These are phyloP conservation scores for Beauveria sp. DNA, from an alignment of 2,329 filamentous ascomycete genomes.

Conservation along the genomic window DNA sequence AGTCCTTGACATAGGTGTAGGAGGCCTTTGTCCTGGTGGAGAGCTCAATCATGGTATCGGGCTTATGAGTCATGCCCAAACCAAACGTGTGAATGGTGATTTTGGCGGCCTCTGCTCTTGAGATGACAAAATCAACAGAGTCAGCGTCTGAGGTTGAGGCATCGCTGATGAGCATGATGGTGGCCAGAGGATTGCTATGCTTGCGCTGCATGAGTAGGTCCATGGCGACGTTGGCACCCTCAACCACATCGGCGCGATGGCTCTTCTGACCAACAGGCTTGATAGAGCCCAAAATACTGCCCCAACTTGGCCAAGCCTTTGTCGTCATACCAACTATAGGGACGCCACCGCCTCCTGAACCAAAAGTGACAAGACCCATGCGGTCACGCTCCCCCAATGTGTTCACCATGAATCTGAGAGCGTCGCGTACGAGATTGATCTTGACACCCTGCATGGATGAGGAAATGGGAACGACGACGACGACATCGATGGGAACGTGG, in stretches of 20 bases:
- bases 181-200: constrained; percentile 88
- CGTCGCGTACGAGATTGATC: constrained; percentile 87
- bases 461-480: constrained; percentile 93
- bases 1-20: constrained; percentile 98
- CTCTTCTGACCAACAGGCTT: constrained; percentile 95
- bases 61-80: constrained; percentile 92
- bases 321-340: constrained; percentile 97
- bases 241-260: constrained; percentile 89
- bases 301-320: constrained; percentile 89
- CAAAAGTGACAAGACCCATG: constrained; percentile 96
- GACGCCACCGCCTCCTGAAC: constrained; percentile 85
- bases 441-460: constrained; percentile 99
- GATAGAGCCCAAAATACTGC: constrained; percentile 76
- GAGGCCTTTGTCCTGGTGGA: constrained; percentile 93
- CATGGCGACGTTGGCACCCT: constrained; percentile 97
- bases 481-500: constrained; percentile 89
- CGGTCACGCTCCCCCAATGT: constrained; percentile 87
- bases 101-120: constrained; percentile 92
- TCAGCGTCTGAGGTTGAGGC: constrained; percentile 90
- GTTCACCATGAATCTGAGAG: constrained; percentile 83
- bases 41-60: constrained; percentile 96
- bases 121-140: constrained; percentile 96
- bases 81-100: constrained; percentile 96
- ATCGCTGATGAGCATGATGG: constrained; percentile 94
- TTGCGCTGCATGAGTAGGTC: constrained; percentile 97